Evolutionary conservation across 139 green algal genomes (phyloP).

Genomic region (Monoraphidium neglectum): DNA sequence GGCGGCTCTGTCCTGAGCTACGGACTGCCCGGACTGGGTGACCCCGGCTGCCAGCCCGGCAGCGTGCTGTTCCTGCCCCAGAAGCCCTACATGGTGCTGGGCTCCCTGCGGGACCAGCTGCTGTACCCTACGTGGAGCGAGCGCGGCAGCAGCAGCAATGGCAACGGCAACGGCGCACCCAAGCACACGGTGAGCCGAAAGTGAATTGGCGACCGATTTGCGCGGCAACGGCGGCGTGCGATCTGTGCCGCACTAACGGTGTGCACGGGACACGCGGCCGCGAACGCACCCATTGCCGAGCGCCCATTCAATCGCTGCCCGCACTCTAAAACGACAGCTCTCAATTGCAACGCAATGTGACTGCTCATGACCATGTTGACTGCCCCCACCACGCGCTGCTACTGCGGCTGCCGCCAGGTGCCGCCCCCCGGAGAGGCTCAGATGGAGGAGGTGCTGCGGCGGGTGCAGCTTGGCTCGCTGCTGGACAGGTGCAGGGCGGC

Average conservation of each 20-base stretch:
- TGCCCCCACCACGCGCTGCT: background rate
- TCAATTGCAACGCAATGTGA: background rate
- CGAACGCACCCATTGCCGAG: background rate
- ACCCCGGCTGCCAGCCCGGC: slow-evolving; percentile 21
- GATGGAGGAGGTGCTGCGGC: slow-evolving; percentile 60
- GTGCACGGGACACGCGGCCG: too few species aligned
- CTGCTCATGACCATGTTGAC: background rate
- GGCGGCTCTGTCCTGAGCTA: slow-evolving; percentile 58
- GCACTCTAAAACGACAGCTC: background rate
- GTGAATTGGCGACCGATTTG: background rate
- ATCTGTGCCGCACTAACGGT: background rate
- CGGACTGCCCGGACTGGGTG: slow-evolving; percentile 39
- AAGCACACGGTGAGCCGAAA: slow-evolving; percentile 3
- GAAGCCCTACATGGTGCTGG: slow-evolving; percentile 96
- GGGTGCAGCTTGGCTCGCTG: slow-evolving; percentile 66
- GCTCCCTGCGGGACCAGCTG: slow-evolving; percentile 82
- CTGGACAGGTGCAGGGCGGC: slow-evolving; percentile 47
- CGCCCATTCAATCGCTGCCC: background rate
- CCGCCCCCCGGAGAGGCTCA: slow-evolving; percentile 66
- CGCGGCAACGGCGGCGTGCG: slow-evolving; percentile 11
- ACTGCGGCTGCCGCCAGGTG: background rate
- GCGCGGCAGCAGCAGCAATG: slow-evolving; percentile 15
- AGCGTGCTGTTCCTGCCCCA: slow-evolving; percentile 89
- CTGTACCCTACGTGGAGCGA: slow-evolving; percentile 30
- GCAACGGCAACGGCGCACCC: slow-evolving; percentile 21